These are phyloP conservation scores for Phytophthora aleatoria DNA, from an alignment of 352 stramenopile species.

Conservation along the genomic window DNA sequence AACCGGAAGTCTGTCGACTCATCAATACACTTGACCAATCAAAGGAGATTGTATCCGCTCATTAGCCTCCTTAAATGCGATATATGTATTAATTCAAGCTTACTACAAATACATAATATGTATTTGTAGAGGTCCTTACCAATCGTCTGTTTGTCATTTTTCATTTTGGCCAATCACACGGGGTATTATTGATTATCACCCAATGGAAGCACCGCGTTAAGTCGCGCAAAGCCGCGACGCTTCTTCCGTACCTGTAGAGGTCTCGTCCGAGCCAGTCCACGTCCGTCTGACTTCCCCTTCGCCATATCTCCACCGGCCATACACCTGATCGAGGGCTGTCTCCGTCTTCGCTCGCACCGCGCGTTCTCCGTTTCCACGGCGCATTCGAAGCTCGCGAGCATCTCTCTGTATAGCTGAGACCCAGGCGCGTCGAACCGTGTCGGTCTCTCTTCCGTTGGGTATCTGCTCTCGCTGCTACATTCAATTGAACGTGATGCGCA, in stretches of 20 bases:
- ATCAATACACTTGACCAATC: not conserved
- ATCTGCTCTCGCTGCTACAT: not conserved
- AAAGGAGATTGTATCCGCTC: not conserved
- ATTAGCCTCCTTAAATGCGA: not conserved
- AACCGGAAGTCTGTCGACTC: not conserved
- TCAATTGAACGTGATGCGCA: constrained; percentile 3
- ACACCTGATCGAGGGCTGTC: constrained; percentile 1
- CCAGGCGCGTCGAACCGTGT: constrained; percentile 11
- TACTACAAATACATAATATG: not conserved
- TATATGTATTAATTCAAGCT: not conserved
- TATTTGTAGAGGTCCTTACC: not conserved
- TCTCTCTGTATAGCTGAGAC: constrained; percentile 16
- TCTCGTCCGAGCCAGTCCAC: constrained; percentile 29
- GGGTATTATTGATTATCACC: not conserved
- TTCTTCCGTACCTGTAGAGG: constrained; percentile 9
- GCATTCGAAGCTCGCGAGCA: constrained; percentile 8
- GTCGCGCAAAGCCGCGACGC: not conserved
- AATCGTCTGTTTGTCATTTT: not conserved
- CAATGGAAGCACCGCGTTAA: not conserved
- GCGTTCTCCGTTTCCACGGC: constrained; percentile 11
- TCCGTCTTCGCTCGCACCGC: constrained; percentile 2
- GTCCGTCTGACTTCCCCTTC: constrained; percentile 27
- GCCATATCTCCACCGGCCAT: constrained; percentile 18
- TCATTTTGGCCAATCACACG: constrained; percentile 2
- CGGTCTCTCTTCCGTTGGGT: not conserved